A percentile compares a stretch with the other conserved stretches of the same genome.
These are phyloP conservation scores for Mortierella sp. DNA, from an alignment of 371 early-diverging fungal species.

Conservation along the genomic window DNA sequence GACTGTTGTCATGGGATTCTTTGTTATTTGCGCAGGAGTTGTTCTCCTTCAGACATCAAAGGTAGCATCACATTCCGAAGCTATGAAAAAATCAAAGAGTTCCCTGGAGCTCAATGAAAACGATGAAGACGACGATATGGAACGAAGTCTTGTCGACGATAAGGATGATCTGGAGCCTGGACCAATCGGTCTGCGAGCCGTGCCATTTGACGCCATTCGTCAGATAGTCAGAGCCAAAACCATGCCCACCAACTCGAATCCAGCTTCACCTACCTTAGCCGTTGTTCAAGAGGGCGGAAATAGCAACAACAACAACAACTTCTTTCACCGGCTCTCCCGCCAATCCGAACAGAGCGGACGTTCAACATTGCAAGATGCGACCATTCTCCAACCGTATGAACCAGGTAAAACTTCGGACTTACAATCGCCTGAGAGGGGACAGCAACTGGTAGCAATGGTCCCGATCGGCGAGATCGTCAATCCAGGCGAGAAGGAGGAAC, in stretches of 20 bases:
- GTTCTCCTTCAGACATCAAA: slow-evolving; percentile 58
- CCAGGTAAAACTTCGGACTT: neutral
- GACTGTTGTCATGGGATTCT: slow-evolving; percentile 90
- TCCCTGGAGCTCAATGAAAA: slow-evolving; percentile 14
- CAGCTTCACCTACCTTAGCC: slow-evolving; percentile 4
- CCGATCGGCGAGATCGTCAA: neutral
- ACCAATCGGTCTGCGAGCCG: slow-evolving; percentile 45
- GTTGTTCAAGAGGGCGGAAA: neutral
- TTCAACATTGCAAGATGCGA: neutral
- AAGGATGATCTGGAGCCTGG: slow-evolving; percentile 47
- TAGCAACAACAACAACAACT: neutral
- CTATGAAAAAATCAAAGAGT: slow-evolving; percentile 29
- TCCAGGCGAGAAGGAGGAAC: slow-evolving; percentile 17
- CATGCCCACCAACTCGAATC: slow-evolving; percentile 19
- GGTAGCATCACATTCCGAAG: slow-evolving; percentile 17
- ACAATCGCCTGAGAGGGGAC: neutral
- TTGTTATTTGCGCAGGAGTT: slow-evolving; percentile 79
- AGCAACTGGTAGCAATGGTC: neutral
- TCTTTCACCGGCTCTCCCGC: slow-evolving; percentile 3
- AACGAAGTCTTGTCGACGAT: slow-evolving; percentile 10
- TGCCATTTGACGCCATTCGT: slow-evolving; percentile 47
- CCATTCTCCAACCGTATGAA: neutral
- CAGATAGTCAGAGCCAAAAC: slow-evolving; percentile 50
- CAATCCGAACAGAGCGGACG: neutral
- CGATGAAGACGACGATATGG: slow-evolving; percentile 20